Evolutionary conservation across 2,329 filamentous ascomycete genomes (phyloP).

Genomic region (Chrysoporthe cubensis): DNA sequence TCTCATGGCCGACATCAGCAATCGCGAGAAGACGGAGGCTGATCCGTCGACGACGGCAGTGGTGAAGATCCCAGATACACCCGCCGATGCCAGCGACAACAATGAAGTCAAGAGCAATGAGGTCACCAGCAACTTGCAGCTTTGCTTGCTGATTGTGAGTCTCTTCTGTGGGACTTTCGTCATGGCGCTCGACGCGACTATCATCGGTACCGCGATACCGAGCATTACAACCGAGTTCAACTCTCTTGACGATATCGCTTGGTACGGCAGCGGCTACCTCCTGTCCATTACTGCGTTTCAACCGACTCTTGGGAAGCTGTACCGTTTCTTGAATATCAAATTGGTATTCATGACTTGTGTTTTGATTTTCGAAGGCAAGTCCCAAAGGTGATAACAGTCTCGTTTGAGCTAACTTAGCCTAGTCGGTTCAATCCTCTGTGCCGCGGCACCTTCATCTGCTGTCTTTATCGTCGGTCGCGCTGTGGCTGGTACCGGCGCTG

Average conservation of each 20-base stretch:
- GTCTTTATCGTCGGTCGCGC: constrained; percentile 37
- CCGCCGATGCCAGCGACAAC: neutral
- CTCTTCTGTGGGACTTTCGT: constrained; percentile 8
- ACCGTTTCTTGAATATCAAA: constrained; percentile 46
- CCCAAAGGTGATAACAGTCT: too few species aligned
- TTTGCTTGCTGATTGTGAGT: neutral
- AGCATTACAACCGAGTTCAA: constrained; percentile 45
- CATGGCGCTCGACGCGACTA: constrained; percentile 1
- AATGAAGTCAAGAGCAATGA: neutral
- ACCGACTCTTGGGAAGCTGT: constrained; percentile 41
- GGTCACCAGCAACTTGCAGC: neutral
- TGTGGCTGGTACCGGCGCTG: constrained; percentile 41
- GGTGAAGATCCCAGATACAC: neutral
- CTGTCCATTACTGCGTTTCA: constrained; percentile 45
- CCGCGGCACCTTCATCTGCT: constrained; percentile 35
- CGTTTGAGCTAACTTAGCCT: neutral
- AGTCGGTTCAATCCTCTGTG: constrained; percentile 44
- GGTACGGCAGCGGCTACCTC: constrained; percentile 46
- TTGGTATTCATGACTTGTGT: constrained; percentile 41
- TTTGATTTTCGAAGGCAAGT: constrained; percentile 40
- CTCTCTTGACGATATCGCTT: constrained; percentile 48
- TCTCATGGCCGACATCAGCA: neutral
- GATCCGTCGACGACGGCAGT: neutral
- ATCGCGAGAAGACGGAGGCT: neutral
- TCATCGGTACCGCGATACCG: constrained; percentile 33